Evolutionary conservation across 1,139 yeast genomes (phyloP), one percentile per base, ranked within the genome.

Genomic region (Lodderomyces parapsilosis): DNA sequence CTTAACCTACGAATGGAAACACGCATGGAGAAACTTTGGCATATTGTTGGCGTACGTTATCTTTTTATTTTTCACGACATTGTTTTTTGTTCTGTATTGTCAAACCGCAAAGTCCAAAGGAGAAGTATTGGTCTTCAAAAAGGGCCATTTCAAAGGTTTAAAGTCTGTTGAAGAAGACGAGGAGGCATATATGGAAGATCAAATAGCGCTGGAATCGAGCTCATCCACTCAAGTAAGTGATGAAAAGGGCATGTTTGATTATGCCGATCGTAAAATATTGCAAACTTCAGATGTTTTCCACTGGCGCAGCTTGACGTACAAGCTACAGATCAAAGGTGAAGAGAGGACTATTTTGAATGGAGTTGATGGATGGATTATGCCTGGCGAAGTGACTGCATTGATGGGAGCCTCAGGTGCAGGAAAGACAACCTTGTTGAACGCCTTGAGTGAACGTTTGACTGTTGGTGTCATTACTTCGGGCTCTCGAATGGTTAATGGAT

Each of bases 21-120:
- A 89, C 60, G 78, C 79, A 57, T 89, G 96, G 96, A 81, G 96
- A 68, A 83, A 89, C 57, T 78, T 81, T 52, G 96, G 96, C 58
- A 83, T 89, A 52, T 65, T 76, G 34, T 44, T 82, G 47, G 87
- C 72, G 1, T 86, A 75, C 56, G 63, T 68, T 25, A 40, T 80
- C 22, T 74, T 82, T 60, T 83, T 85, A 62, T 65, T 83, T 43
- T 54, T 54, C 37, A 68, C 80, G 13, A 83, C 85, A 56, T 62
- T 88, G 54, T 37, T 70, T 7, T 73, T 81, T 49, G 78, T 83
- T 47, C 91, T 84, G 65, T 65, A 66, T 48, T 83, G 83, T 56
- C 84, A 82, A 56, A 88, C 90, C 60, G 80, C 87, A 17, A 78
- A 81, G 66, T 90, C 87, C 60, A 85, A 82, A 68, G 96, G 96